Percentiles rank a stretch among this genome's conserved stretches.
Conservation (phyloP, 2,329 filamentous ascomycete genomes). For the Hypomyces rosellus region DNA sequence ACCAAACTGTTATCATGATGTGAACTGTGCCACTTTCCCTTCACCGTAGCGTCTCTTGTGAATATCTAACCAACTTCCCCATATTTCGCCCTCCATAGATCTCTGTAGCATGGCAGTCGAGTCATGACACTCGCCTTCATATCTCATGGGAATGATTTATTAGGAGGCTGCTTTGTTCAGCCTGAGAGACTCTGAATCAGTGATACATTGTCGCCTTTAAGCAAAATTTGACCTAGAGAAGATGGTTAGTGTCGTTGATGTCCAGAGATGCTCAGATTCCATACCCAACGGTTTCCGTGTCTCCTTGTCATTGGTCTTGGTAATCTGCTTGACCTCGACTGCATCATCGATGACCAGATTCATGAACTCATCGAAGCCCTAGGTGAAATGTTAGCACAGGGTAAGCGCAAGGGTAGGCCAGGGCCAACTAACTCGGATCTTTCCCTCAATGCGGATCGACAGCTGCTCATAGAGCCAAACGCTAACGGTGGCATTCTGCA, state of each 20-base stretch:
- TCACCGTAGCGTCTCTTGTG: background rate
- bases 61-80: too few species aligned
- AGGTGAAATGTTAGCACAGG: background rate
- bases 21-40: background rate
- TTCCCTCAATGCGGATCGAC: slow-evolving; percentile 88
- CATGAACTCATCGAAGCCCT: slow-evolving; percentile 99
- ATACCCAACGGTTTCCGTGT: slow-evolving; percentile 72
- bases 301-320: slow-evolving; percentile 71
- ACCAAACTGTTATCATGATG: too few species aligned
- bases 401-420: background rate
- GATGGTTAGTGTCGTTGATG: background rate
- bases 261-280: background rate
- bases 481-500: slow-evolving; percentile 71
- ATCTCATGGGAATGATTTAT: background rate
- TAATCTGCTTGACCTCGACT: slow-evolving; percentile 80
- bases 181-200: slow-evolving; percentile 57
- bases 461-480: slow-evolving; percentile 98
- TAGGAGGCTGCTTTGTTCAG: slow-evolving; percentile 12
- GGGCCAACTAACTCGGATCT: slow-evolving; percentile 70
- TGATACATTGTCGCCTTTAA: slow-evolving; percentile 85
- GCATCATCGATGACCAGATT: slow-evolving; percentile 96
- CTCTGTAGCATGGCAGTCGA: background rate
- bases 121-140: too few species aligned
- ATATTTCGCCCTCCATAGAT: background rate
- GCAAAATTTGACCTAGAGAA: slow-evolving; percentile 66